Evolutionary conservation across 2,329 filamentous ascomycete species (phyloP).

Genomic region (Penicillium capsulatum): DNA sequence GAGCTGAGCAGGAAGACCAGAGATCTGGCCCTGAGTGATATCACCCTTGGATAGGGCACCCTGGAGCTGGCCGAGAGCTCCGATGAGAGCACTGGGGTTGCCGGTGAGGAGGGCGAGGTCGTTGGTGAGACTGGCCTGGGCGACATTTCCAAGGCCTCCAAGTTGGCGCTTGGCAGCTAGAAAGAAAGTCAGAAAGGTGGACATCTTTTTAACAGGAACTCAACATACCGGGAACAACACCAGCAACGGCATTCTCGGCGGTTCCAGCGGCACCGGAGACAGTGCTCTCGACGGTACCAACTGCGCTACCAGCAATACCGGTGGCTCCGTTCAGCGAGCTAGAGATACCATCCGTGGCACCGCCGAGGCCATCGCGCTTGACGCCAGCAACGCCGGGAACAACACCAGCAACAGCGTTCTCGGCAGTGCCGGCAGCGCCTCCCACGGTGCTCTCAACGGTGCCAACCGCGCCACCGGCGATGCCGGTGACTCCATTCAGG

Average conservation of each 20-base stretch:
- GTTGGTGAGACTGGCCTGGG: constrained; percentile 2
- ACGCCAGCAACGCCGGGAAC: background rate
- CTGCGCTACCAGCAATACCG: constrained; percentile 12
- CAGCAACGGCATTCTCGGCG: constrained; percentile 8
- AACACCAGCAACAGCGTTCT: background rate
- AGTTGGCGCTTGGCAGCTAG: constrained; percentile 9
- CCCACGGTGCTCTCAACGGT: no score
- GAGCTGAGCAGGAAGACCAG: constrained; percentile 12
- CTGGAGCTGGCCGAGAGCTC: constrained; percentile 12
- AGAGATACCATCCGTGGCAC: constrained; percentile 5
- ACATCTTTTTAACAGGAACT: no score
- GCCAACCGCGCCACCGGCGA: background rate
- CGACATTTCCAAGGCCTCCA: background rate
- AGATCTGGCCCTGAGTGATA: constrained; percentile 12
- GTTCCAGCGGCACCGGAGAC: constrained; percentile 12
- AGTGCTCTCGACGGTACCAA: constrained; percentile 15
- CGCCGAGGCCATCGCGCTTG: constrained; percentile 11
- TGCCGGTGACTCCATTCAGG: background rate
- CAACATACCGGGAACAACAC: constrained; percentile 6
- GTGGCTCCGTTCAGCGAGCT: constrained; percentile 14
- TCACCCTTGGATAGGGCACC: constrained; percentile 12
- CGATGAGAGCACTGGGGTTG: constrained; percentile 14
- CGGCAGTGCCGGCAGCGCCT: no score
- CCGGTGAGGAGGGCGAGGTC: constrained; percentile 12
- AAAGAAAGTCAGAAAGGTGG: background rate